Conservation (phyloP, 1,284 basidiomycete species). For the Sporisorium sorghi region DNA sequence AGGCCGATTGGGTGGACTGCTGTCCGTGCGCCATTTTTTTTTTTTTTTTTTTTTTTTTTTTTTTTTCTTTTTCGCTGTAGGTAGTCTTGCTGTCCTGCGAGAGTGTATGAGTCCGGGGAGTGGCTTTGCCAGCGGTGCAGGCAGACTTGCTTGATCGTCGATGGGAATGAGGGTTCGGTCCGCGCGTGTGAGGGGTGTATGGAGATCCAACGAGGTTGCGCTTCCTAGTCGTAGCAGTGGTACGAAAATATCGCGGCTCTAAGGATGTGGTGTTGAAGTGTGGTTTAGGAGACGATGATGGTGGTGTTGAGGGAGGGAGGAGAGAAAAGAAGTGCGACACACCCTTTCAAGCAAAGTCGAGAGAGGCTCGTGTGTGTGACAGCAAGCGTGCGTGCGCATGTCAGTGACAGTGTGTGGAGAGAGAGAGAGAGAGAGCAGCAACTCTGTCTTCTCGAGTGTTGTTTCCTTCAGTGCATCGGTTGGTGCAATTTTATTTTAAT, state of each 20-base stretch:
- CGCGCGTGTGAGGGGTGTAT: background rate
- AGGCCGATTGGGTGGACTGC: conserved; percentile 32
- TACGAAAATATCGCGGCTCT: conserved; percentile 2
- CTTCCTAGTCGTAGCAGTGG: background rate
- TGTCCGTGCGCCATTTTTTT: conserved; percentile 44
- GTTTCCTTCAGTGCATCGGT: background rate
- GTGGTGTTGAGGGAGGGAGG: background rate
- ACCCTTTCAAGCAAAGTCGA: background rate
- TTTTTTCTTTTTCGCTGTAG: too few relatives aligned
- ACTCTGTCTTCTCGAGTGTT: background rate
- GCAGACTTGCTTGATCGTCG: background rate
- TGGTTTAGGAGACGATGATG: too few relatives aligned
- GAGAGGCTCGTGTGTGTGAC: background rate
- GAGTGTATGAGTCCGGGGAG: background rate
- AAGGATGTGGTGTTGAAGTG: background rate
- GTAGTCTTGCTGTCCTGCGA: background rate
- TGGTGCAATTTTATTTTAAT: too few relatives aligned
- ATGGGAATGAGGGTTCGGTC: background rate
- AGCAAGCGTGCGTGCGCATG: background rate
- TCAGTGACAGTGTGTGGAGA: background rate
- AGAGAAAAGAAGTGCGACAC: background rate
- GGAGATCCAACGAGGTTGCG: background rate
- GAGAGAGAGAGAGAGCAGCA: background rate
- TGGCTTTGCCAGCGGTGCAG: too few relatives aligned
- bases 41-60: too few relatives aligned